phyloP scores from a whole-genome alignment of 2,329 filamentous ascomycete genomes.

The Amauroascus niger region DNA sequence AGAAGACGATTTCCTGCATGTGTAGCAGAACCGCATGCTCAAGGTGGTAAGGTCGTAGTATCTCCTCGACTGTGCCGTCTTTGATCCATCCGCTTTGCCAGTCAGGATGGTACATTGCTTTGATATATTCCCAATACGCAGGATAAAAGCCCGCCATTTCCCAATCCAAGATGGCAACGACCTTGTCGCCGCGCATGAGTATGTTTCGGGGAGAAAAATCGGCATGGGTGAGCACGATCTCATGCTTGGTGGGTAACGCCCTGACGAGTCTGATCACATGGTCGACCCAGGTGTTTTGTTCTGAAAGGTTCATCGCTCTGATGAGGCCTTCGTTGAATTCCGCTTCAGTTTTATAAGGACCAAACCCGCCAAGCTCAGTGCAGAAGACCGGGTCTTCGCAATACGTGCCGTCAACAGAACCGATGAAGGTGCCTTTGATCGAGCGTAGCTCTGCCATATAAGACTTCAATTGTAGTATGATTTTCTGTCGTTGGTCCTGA shows the following conservation, averaged over 20 bases:
- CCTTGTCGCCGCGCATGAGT: slow-evolving; percentile 19
- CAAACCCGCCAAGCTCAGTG: slow-evolving; percentile 13
- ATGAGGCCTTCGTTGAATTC: slow-evolving; percentile 17
- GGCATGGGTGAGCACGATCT: slow-evolving; percentile 22
- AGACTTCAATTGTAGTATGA: slow-evolving; percentile 13
- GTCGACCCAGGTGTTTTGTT: slow-evolving; percentile 14
- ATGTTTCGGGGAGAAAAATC: slow-evolving; percentile 24
- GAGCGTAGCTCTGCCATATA: slow-evolving; percentile 16
- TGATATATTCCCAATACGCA: slow-evolving; percentile 23
- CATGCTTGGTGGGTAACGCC: slow-evolving; percentile 17
- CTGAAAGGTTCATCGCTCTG: slow-evolving; percentile 13
- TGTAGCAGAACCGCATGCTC: slow-evolving; percentile 19
- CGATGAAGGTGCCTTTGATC: slow-evolving; percentile 18
- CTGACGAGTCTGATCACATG: slow-evolving; percentile 13
- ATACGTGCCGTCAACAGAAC: slow-evolving; percentile 16
- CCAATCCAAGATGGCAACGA: slow-evolving; percentile 24
- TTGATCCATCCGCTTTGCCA: slow-evolving; percentile 18
- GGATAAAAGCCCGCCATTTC: slow-evolving; percentile 24
- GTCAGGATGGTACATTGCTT: slow-evolving; percentile 17
- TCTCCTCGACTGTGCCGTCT: slow-evolving; percentile 17
- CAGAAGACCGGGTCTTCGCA: slow-evolving; percentile 17
- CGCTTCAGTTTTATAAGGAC: slow-evolving; percentile 16
- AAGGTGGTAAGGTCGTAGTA: slow-evolving; percentile 17
- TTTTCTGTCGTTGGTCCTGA: slow-evolving; percentile 6
- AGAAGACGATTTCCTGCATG: slow-evolving; percentile 11